phyloP scores from a whole-genome alignment of 176 grass and related monocot species.

The Oryza nivara region DNA sequence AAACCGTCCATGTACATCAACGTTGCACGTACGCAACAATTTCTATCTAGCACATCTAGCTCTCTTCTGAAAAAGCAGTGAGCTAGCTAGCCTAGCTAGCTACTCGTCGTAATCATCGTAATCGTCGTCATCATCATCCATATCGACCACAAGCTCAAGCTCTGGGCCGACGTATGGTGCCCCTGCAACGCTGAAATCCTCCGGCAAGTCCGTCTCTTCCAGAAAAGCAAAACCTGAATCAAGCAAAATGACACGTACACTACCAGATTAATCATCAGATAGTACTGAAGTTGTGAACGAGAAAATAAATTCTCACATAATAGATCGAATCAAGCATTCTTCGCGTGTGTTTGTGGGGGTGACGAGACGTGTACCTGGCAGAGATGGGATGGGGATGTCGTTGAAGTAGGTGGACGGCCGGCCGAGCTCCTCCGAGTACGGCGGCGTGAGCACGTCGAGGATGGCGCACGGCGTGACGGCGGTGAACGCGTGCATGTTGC shows the following conservation, averaged over 20 bases:
- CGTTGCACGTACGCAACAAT: not conserved
- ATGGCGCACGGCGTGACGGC: slow-evolving; percentile 85
- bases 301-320: not conserved
- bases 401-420: slow-evolving; percentile 72
- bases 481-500: slow-evolving; percentile 84
- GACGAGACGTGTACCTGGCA: slow-evolving; percentile 45
- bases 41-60: not conserved
- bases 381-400: slow-evolving; percentile 54
- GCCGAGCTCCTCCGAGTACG: slow-evolving; percentile 64
- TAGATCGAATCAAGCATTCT: not conserved
- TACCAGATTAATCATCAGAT: not conserved
- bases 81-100: not conserved
- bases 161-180: slow-evolving; percentile 71
- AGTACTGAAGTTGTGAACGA: not conserved
- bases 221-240: slow-evolving; percentile 60
- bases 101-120: slow-evolving; percentile 25
- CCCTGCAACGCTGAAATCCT: slow-evolving; percentile 61
- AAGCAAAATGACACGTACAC: not conserved
- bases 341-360: not conserved
- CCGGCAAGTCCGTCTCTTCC: slow-evolving; percentile 60
- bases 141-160: slow-evolving; percentile 56
- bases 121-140: slow-evolving; percentile 30
- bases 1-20: not conserved
- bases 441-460: slow-evolving; percentile 77
- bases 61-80: not conserved